Percentiles rank a stretch among this genome's conserved stretches.
Conservation (phyloP, 768 basidiomycete genomes). For the Panellus pusillus region DNA sequence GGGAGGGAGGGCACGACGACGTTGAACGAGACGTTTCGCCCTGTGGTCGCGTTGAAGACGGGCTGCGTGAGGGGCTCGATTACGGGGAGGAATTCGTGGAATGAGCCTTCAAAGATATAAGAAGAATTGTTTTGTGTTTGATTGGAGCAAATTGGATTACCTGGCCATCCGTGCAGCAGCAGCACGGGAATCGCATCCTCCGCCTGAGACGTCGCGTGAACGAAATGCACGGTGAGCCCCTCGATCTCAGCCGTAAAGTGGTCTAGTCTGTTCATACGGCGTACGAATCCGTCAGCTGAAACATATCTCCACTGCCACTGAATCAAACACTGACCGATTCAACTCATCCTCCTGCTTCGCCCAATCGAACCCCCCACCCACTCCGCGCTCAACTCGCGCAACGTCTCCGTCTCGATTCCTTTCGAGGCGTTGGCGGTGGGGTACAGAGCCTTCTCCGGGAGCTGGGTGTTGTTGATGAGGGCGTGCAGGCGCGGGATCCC, state of each 20-base stretch:
- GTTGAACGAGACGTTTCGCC: constrained; percentile 3
- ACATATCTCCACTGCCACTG: background rate
- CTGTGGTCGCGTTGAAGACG: background rate
- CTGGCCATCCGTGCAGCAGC: constrained; percentile 18
- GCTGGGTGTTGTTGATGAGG: constrained; percentile 7
- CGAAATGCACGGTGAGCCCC: constrained; percentile 13
- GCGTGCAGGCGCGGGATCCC: constrained; percentile 4
- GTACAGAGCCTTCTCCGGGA: constrained; percentile 3
- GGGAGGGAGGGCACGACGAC: constrained; percentile 18
- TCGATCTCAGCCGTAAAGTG: constrained; percentile 21
- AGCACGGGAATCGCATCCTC: constrained; percentile 11
- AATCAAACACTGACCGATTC: constrained; percentile 5
- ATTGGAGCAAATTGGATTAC: background rate
- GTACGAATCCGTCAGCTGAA: background rate
- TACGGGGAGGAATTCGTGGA: constrained; percentile 15
- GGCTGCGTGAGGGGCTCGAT: constrained; percentile 10
- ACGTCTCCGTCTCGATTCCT: constrained; percentile 2
- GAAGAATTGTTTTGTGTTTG: background rate
- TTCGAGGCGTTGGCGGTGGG: background rate
- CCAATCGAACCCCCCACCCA: constrained; percentile 8
- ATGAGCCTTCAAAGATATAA: constrained; percentile 2
- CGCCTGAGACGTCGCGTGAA: constrained; percentile 7
- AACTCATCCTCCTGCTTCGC: constrained; percentile 2
- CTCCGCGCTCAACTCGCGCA: constrained; percentile 3
- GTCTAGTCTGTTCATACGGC: background rate